Evolutionary conservation across 192 early-diverging fungal genomes (phyloP), one percentile per base, ranked within the genome.

Genomic region (Coemansia sp.): DNA sequence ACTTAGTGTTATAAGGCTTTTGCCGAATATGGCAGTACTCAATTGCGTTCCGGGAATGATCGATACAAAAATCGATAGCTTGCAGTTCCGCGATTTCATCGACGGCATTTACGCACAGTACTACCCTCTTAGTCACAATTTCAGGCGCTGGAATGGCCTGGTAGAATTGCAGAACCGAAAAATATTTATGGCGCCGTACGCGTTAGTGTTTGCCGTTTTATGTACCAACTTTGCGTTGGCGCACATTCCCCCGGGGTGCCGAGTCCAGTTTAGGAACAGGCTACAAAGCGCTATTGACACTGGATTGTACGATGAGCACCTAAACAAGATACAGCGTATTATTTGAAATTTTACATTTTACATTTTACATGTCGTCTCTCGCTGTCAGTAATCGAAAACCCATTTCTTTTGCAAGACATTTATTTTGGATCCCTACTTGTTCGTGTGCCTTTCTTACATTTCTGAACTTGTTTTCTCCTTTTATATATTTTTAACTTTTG

Each of bases 261-360:
- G 59, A 35, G 34, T 40, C 8, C 8, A 9, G 19, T 46, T 63
- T 2, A 14, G 50, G n/a, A 15, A 46, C 11, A 49, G 66, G 23
- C 22, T 53, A 15, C 35, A 57, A 33, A 43, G 53, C 20, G 61
- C 60, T 7, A 11, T 60, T 29, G 63, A 66, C 5, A 23, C 65
- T 25, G 52, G 67, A 11, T 20, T 68, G 1, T 45, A 33, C 7
- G 46, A 60, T 0, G 63, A 58, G 3, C 33, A 66, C 15, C 38
- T 45, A 38, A 32, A 57, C 25, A 49, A 74, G 59, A 35, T 41
- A 43, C 20, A 55, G 33, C 17, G 41, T 9, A 23, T 35, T 14
- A 14, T 57, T 32, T 11, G 11, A 38, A 9, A 38, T 38, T 4
- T n/a, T n/a, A n/a, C n/a, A n/a, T n/a, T n/a, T n/a, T n/a, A 29